phyloP scores from a whole-genome alignment of 2,329 filamentous ascomycete species.

The Hypocreales sp. region DNA sequence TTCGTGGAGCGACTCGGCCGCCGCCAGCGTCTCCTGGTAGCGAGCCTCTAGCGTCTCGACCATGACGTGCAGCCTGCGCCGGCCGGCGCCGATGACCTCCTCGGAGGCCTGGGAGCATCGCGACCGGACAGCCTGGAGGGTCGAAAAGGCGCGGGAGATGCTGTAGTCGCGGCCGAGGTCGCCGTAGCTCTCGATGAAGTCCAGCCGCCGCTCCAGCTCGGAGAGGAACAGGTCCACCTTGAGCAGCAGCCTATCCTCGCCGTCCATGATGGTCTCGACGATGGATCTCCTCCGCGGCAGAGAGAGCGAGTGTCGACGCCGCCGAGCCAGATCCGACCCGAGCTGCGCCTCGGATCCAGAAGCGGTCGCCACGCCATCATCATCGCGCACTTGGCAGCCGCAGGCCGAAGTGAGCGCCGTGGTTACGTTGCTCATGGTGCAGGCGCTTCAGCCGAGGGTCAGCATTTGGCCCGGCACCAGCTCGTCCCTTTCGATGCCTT shows the following conservation, averaged over 20 bases:
- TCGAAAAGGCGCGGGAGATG: constrained; percentile 71
- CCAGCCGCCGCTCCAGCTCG: constrained; percentile 74
- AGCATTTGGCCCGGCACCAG: too few relatives aligned
- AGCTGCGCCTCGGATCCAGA: constrained; percentile 24
- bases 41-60: constrained; percentile 81
- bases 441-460: neutral
- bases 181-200: constrained; percentile 77
- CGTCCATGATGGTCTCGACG: constrained; percentile 45
- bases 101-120: constrained; percentile 83
- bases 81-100: constrained; percentile 76
- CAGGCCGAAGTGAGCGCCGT: constrained; percentile 23
- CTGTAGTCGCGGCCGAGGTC: constrained; percentile 72
- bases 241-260: constrained; percentile 44
- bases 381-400: constrained; percentile 14
- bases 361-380: constrained; percentile 15
- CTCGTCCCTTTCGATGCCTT: too few relatives aligned
- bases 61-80: constrained; percentile 70
- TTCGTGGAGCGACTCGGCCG: constrained; percentile 76
- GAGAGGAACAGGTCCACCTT: constrained; percentile 68
- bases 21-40: constrained; percentile 74
- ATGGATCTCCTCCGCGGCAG: constrained; percentile 41
- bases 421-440: constrained; percentile 21
- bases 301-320: constrained; percentile 42
- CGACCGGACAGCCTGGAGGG: constrained; percentile 71
- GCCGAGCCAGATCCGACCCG: constrained; percentile 16